A percentile compares a stretch with the other conserved stretches of the same genome.
Evolutionary conservation across 805 yeast species (phyloP).

Genomic region (Barnettozyma sucrosica): DNA sequence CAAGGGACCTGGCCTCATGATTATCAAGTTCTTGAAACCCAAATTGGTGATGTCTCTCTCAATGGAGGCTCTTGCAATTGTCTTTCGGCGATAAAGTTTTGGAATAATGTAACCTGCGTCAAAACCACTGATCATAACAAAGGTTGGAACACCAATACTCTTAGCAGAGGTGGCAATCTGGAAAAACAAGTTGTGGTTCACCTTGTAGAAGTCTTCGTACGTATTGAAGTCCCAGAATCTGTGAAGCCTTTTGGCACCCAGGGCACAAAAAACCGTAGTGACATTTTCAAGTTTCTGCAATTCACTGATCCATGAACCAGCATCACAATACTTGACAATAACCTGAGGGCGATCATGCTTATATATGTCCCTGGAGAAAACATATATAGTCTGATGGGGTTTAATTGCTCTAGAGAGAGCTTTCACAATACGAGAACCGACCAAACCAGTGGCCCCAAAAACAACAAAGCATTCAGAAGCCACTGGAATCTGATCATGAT

Average conservation of each 20-base stretch:
- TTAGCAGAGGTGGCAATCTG: constrained; percentile 14
- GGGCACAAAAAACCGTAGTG: constrained; percentile 13
- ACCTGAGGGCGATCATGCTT: constrained; percentile 10
- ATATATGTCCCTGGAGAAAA: constrained; percentile 9
- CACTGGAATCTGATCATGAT: not conserved
- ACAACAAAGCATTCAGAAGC: constrained; percentile 9
- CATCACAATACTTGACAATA: constrained; percentile 8
- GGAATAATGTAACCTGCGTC: constrained; percentile 8
- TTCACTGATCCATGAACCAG: constrained; percentile 12
- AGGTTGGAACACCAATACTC: constrained; percentile 8
- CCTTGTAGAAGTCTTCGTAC: constrained; percentile 8
- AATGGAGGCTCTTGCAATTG: constrained; percentile 10
- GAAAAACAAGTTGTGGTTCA: constrained; percentile 11
- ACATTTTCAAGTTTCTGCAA: constrained; percentile 11
- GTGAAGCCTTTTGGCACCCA: constrained; percentile 10
- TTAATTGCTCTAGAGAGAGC: constrained; percentile 7
- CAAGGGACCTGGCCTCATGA: constrained; percentile 14
- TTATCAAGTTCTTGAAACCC: constrained; percentile 7
- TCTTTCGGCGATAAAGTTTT: constrained; percentile 5
- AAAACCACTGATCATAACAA: constrained; percentile 10
- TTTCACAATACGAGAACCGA: constrained; percentile 13
- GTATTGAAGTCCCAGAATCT: constrained; percentile 4
- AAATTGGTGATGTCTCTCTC: constrained; percentile 10
- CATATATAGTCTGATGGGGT: constrained; percentile 6
- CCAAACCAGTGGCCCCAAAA: constrained; percentile 16